These are phyloP conservation scores for Sporobolomyces pararoseus DNA, from an alignment of 768 basidiomycete species.

Conservation along the genomic window DNA sequence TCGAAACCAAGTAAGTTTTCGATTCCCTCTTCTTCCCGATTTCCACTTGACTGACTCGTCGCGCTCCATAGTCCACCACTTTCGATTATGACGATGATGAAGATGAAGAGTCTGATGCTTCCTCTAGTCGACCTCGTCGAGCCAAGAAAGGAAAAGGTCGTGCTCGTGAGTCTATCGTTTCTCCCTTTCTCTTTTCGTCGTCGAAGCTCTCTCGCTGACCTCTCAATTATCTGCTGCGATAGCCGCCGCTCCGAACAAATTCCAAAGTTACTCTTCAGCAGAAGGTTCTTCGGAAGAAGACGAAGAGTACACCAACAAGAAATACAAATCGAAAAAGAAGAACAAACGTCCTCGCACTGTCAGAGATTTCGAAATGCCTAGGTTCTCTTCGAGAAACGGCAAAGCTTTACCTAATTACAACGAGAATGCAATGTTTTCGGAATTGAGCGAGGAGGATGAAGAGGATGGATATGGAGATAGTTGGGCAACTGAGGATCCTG, in stretches of 20 bases:
- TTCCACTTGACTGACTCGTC: background rate
- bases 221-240: background rate
- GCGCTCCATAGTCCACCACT: background rate
- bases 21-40: background rate
- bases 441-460: slow-evolving; percentile 44
- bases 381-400: slow-evolving; percentile 37
- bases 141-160: slow-evolving; percentile 34
- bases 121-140: slow-evolving; percentile 5
- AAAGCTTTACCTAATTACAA: slow-evolving; percentile 46
- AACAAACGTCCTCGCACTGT: background rate
- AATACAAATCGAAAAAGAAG: slow-evolving; percentile 50
- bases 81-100: slow-evolving; percentile 23
- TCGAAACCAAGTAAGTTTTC: slow-evolving; percentile 9
- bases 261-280: slow-evolving; percentile 19
- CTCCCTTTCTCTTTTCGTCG: background rate
- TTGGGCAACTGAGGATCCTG: slow-evolving; percentile 15
- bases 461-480: slow-evolving; percentile 18
- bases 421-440: slow-evolving; percentile 40
- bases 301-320: slow-evolving; percentile 42
- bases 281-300: slow-evolving; percentile 29
- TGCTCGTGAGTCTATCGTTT: slow-evolving; percentile 15
- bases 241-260: slow-evolving; percentile 8
- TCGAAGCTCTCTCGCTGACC: background rate
- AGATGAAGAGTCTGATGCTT: slow-evolving; percentile 32
- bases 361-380: slow-evolving; percentile 36